Conservation (phyloP, 202 grass and related monocot species). For the Setaria italica region DNA sequence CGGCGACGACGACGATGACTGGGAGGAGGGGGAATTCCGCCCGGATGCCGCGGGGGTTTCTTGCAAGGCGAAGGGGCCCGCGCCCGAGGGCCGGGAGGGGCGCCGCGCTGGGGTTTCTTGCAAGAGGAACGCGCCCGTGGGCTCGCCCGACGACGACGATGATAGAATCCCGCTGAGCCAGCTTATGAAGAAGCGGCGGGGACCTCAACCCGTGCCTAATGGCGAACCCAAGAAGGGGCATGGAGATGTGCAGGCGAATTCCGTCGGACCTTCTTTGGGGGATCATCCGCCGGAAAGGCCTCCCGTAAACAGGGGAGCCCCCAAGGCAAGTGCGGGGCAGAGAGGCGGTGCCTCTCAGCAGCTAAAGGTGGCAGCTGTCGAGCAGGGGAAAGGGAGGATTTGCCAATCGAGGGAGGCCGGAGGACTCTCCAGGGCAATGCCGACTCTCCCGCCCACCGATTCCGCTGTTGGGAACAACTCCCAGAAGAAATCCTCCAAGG, state of each 20-base stretch:
- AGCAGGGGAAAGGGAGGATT: constrained; percentile 5
- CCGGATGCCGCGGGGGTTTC: background rate
- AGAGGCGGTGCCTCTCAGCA: background rate
- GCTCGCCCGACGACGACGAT: background rate
- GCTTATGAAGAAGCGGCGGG: constrained; percentile 15
- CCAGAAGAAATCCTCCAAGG: background rate
- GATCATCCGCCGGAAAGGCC: constrained; percentile 14
- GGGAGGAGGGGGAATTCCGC: background rate
- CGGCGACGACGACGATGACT: background rate
- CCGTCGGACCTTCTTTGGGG: background rate
- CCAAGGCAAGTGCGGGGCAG: background rate
- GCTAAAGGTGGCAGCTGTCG: background rate
- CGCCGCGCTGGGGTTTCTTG: background rate
- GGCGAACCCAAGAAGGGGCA: background rate
- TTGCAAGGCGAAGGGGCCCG: background rate
- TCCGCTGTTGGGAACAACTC: background rate
- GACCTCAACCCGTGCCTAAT: constrained; percentile 5
- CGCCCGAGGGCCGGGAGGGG: background rate
- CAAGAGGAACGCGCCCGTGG: background rate
- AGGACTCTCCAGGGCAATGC: constrained; percentile 24
- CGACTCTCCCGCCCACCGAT: background rate
- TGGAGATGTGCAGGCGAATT: background rate
- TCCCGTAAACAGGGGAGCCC: background rate
- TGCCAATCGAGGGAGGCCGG: background rate
- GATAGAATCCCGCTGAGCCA: constrained; percentile 36